Conservation (phyloP, 495 filamentous ascomycete species). For the Lophiotrema nucula region DNA sequence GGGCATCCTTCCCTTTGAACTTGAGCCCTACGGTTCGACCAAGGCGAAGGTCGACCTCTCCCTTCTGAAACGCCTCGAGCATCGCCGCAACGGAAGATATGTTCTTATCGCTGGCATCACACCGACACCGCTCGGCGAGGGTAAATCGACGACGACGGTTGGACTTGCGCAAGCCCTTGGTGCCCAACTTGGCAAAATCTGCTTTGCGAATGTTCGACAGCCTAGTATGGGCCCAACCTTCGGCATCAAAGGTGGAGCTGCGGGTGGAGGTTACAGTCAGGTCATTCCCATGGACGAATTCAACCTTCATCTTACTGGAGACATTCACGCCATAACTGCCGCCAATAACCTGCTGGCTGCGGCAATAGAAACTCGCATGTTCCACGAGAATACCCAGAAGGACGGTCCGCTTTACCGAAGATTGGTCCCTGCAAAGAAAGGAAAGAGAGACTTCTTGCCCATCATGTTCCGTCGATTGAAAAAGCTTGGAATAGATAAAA, state of each 20-base stretch:
- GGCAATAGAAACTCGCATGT: conserved; percentile 96
- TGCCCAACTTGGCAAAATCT: conserved; percentile 79
- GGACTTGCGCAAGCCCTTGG: conserved; percentile 93
- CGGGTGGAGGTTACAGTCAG: conserved; percentile 95
- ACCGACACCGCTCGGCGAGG: conserved; percentile 94
- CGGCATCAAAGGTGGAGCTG: conserved; percentile 97
- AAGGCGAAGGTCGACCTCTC: conserved; percentile 91
- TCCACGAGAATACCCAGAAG: conserved; percentile 93
- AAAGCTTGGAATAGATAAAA: conserved; percentile 95
- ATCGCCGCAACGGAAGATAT: conserved; percentile 86
- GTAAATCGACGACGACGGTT: conserved; percentile 98
- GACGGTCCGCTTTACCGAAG: conserved; percentile 85
- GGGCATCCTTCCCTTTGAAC: conserved; percentile 78
- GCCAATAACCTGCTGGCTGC: conserved; percentile 98
- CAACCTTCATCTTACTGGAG: conserved; percentile 94
- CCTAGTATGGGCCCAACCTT: conserved; percentile 97
- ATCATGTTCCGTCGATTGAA: conserved; percentile 89
- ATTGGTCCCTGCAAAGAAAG: conserved; percentile 85
- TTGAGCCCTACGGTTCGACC: conserved; percentile 90
- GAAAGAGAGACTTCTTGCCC: conserved; percentile 79
- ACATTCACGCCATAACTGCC: conserved; percentile 95
- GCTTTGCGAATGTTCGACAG: conserved; percentile 95
- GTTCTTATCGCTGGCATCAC: conserved; percentile 93
- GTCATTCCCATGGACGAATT: conserved; percentile 99
- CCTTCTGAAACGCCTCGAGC: conserved; percentile 75